Conservation (phyloP, 108 stramenopile species). For the Pinguiococcus pyrenoidosus region DNA sequence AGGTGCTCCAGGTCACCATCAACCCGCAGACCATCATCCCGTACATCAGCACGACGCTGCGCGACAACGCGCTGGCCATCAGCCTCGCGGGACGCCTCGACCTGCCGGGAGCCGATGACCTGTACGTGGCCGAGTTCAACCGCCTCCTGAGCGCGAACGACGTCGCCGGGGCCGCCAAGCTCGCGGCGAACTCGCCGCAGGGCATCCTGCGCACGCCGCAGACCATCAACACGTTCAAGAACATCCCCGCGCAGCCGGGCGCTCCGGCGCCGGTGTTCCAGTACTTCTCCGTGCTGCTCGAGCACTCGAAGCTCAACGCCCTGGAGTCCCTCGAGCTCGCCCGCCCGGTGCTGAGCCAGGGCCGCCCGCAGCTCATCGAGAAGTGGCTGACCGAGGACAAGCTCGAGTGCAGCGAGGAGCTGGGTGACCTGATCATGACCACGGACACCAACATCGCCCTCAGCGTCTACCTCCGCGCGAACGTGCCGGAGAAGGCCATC, state of each 20-base stretch:
- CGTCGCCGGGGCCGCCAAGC: slow-evolving; percentile 71
- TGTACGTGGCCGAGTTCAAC: slow-evolving; percentile 86
- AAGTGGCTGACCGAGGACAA: slow-evolving; percentile 99
- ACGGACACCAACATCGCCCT: slow-evolving; percentile 88
- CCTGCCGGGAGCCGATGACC: slow-evolving; percentile 89
- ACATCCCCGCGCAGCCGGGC: slow-evolving; percentile 87
- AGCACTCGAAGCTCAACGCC: slow-evolving; percentile 81
- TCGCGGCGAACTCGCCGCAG: slow-evolving; percentile 66
- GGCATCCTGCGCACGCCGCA: slow-evolving; percentile 84
- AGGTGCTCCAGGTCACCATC: slow-evolving; percentile 73
- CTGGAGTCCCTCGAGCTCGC: slow-evolving; percentile 96
- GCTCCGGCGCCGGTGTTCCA: slow-evolving; percentile 90
- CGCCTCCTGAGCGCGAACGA: slow-evolving; percentile 70
- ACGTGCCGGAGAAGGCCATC: slow-evolving; percentile 91
- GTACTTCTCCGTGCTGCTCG: slow-evolving; percentile 93
- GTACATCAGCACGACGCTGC: slow-evolving; percentile 79
- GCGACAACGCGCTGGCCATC: slow-evolving; percentile 80
- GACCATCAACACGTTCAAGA: slow-evolving; percentile 92
- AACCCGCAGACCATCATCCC: slow-evolving; percentile 81
- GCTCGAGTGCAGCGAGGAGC: slow-evolving; percentile 59
- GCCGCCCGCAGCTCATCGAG: slow-evolving; percentile 86
- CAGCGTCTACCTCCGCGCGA: slow-evolving; percentile 84
- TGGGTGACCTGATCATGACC: slow-evolving; percentile 92
- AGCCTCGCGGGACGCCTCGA: slow-evolving; percentile 80
- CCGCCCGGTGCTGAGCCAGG: slow-evolving; percentile 85